Base-by-base conservation (phyloP, 257 asterid genomes). In the Eustoma russellianum region DNA sequence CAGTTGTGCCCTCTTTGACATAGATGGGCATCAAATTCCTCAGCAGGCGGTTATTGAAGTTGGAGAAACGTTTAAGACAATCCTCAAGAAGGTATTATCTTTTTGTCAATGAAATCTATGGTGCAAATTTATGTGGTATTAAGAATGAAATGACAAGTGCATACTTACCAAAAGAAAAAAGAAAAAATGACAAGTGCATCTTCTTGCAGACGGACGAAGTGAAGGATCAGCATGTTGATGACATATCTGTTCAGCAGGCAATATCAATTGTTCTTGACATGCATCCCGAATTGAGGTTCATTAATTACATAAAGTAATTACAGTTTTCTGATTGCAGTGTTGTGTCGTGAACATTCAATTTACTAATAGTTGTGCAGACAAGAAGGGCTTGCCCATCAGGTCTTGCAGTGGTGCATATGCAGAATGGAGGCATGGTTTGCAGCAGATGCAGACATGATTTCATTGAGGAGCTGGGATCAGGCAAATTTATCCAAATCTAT, bases 401-500 rank as follows among this genome's bases (percentile, higher is more conserved):
- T 92, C 62, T 58, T 88, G 73, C 95, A 92, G 68, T 92, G 99
- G 99, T 92, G 74, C 79, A 73, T 92, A 50, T 88, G 97, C 70
- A 77, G 99, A 79, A 92, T 92, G 97, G 99, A 92, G 71, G 99
- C 99, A 44, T 92, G 99, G 99, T 92, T 92, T 76, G 97, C 97
- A 76, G 95, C 99, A n/a, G 99, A 88, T 83, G 93, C 94, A 45
- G 94, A 88, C 66, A 83, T 76, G 93, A 92, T 92, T 70, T 92
- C 99, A 55, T 84, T 88, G 74, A 83, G 81, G 69, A 87, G 88
- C 67, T 92, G 99, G 99, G 99, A 92, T 71, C 93, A 92, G 93
- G 99, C 66, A 72, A 69, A 83, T 70, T 57, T 60, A 12, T 66
- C 9, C n/a, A n/a, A 11, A 17, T 15, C 13, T 1, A 7, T 5